Evolutionary conservation across 2,329 filamentous ascomycete species (phyloP).

Genomic region (Fusarium secorum): DNA sequence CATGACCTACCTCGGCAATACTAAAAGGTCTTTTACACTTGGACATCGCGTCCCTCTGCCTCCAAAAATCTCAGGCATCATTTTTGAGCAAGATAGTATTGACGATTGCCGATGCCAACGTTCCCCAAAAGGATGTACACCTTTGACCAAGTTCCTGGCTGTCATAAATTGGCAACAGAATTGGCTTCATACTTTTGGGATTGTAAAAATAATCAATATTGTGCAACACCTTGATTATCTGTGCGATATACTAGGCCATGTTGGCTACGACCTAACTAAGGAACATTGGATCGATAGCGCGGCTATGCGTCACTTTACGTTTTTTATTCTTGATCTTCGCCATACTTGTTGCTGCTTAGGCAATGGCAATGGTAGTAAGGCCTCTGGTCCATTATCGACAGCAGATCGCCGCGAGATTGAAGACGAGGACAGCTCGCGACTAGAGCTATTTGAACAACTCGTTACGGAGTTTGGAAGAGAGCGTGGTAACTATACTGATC

Average conservation of each 20-base stretch:
- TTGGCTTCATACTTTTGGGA: accelerated
- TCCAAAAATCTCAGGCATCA: accelerated
- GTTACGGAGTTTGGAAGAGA: accelerated
- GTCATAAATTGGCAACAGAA: accelerated
- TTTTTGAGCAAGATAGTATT: not conserved
- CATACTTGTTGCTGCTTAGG: not conserved
- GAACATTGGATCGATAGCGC: not conserved
- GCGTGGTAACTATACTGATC: not conserved
- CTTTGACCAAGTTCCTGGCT: not conserved
- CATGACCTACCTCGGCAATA: not conserved
- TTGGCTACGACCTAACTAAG: accelerated
- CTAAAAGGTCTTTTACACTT: accelerated
- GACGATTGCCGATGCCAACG: not conserved
- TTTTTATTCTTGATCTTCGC: accelerated
- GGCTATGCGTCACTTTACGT: accelerated
- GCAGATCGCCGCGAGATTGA: accelerated
- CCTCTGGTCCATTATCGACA: not conserved
- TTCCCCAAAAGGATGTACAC: not conserved
- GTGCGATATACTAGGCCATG: accelerated
- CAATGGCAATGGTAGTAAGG: accelerated
- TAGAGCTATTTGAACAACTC: accelerated
- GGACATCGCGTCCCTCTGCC: accelerated
- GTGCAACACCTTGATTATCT: not conserved
- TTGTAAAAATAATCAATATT: accelerated
- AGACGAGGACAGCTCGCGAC: not conserved